Base-by-base conservation (phyloP, 1,139 yeast genomes). In the Suhomyces wounanorum region DNA sequence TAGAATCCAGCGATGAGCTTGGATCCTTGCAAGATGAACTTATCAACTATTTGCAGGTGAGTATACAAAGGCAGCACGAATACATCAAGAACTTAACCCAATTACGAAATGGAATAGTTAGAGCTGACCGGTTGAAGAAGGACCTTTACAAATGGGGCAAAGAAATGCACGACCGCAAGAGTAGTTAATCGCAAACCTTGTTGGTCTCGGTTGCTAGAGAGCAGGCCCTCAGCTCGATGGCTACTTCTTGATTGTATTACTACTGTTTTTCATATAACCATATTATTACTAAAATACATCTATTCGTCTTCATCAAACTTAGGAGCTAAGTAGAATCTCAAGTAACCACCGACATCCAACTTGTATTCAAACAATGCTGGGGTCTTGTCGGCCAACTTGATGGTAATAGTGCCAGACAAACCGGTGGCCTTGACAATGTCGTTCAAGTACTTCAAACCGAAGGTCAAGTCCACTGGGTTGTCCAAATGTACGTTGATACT, bases 281-380 rank as follows among this genome's bases (percentile, higher is more conserved):
- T 49, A 42, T 42, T 48, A 44, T 48, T 47, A 42, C 41, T 43
- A 36, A 43, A 40, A 45, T 44, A 43, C 50, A 47, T 38, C 60
- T 76, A 45, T 40, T 89, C 95, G 55, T 89, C 96, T 61, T 89
- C 97, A 59, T 88, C 96, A 67, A 91, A 90, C 80, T 94, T 94
- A 54, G 99, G 99, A 61, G 99, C 99, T 72, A 94, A 82, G 82
- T 89, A 94, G 82, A 89, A 94, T 70, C 97, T 87, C 69, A 94
- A 79, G 73, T 89, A 89, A 48, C 99, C 99, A 68, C 95, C 89
- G 37, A 74, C 80, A 58, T 92, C 89, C 68, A 94, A 79, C 72
- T 87, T 88, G 76, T 87, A 94, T 75, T 92, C 98, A 65, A 94
- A 90, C 68, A 91, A 79, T 42, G 97, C 96, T 31, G 99, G 99